Percentiles rank a stretch among this genome's conserved stretches.
phyloP scores from a whole-genome alignment of 805 yeast genomes.

The Saccharomyces eubayanus region DNA sequence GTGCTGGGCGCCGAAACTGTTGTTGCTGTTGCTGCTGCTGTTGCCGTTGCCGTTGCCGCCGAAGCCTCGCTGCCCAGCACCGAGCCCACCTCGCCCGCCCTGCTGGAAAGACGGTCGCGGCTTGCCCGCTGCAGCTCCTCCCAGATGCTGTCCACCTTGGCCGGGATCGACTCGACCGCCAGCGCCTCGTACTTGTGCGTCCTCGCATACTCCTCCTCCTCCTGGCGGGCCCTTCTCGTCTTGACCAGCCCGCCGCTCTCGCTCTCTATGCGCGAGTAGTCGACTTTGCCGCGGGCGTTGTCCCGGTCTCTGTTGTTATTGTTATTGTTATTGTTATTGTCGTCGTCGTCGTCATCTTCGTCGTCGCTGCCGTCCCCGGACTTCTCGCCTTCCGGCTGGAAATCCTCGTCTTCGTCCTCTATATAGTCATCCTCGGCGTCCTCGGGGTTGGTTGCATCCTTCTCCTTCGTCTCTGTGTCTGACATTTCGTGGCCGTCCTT shows the following conservation, averaged over 20 bases:
- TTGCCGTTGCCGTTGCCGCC: not conserved
- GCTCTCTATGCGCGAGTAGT: constrained; percentile 49
- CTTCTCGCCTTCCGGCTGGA: constrained; percentile 30
- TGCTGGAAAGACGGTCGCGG: constrained; percentile 16
- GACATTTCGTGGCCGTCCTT: not conserved
- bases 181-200: constrained; percentile 27
- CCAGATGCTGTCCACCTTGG: constrained; percentile 50
- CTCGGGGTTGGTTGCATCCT: constrained; percentile 10
- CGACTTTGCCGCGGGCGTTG: constrained; percentile 16
- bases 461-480: not conserved
- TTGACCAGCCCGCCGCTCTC: constrained; percentile 55
- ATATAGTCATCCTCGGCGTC: constrained; percentile 25
- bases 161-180: constrained; percentile 20
- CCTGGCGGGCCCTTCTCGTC: constrained; percentile 55
- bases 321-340: too few species aligned
- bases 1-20: not conserved
- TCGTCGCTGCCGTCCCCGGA: constrained; percentile 21
- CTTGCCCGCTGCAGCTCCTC: constrained; percentile 38
- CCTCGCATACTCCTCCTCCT: constrained; percentile 32
- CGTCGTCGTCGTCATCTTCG: constrained; percentile 34
- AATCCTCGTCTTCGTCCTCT: constrained; percentile 35
- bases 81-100: constrained; percentile 17
- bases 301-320: constrained; percentile 20
- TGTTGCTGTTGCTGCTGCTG: not conserved
- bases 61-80: constrained; percentile 15